These are phyloP conservation scores for Aspergillus cristatus DNA, from an alignment of 495 filamentous ascomycete species.

Conservation along the genomic window DNA sequence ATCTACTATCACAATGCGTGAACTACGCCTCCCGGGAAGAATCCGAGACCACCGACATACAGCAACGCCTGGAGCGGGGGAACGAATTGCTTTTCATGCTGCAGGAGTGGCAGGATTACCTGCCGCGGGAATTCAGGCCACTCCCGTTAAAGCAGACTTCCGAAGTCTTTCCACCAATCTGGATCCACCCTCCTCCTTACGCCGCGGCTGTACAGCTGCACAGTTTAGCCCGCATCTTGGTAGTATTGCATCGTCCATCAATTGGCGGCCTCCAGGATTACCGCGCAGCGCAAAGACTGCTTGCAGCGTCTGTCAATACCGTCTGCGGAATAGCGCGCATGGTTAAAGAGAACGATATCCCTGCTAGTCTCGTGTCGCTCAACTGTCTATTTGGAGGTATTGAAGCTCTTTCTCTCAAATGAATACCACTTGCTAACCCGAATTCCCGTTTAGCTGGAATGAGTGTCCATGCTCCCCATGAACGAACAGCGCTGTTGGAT, in stretches of 20 bases:
- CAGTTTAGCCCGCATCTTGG: slow-evolving; percentile 19
- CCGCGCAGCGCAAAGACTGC: slow-evolving; percentile 6
- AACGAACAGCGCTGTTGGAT: slow-evolving; percentile 14
- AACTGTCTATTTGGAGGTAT: slow-evolving; percentile 24
- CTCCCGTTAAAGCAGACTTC: slow-evolving; percentile 9
- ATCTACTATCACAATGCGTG: slow-evolving; percentile 9
- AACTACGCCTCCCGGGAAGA: slow-evolving; percentile 12
- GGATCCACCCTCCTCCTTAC: slow-evolving; percentile 20
- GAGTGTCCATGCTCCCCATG: slow-evolving; percentile 18
- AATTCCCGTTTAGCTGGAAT: slow-evolving; percentile 18
- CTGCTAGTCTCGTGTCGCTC: slow-evolving; percentile 13
- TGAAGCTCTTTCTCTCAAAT: not conserved
- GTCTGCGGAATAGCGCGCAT: slow-evolving; percentile 20
- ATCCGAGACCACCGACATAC: slow-evolving; percentile 4
- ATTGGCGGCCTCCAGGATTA: slow-evolving; percentile 18
- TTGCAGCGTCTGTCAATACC: slow-evolving; percentile 3
- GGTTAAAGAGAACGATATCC: slow-evolving; percentile 11
- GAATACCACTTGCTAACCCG: too few relatives aligned
- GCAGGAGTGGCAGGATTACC: slow-evolving; percentile 19
- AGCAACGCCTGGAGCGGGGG: slow-evolving; percentile 7
- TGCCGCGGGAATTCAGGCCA: slow-evolving; percentile 15
- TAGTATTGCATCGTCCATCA: slow-evolving; percentile 19
- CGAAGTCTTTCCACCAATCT: slow-evolving; percentile 18
- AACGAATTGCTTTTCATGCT: slow-evolving; percentile 15
- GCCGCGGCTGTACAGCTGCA: slow-evolving; percentile 21